Percentiles rank a stretch among this genome's conserved stretches.
Evolutionary conservation across 1,139 yeast genomes (phyloP).

Genomic region (Pichia sp.): DNA sequence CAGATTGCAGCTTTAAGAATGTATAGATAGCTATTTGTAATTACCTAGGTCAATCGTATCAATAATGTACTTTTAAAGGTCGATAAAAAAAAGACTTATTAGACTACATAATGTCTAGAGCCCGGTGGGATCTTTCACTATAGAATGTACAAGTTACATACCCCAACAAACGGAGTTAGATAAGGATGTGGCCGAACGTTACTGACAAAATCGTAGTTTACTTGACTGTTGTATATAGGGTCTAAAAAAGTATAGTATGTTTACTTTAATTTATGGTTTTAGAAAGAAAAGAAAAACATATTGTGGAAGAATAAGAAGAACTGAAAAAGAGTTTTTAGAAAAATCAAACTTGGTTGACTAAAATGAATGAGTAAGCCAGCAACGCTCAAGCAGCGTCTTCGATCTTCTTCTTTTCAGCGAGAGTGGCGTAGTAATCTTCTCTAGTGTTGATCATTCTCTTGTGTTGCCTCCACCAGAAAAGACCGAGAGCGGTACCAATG

Average conservation of each 20-base stretch:
- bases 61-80: too few species aligned
- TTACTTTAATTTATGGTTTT: not conserved
- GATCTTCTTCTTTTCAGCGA: slow-evolving; percentile 68
- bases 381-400: slow-evolving; percentile 37
- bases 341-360: not conserved
- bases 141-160: too few species aligned
- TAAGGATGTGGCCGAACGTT: too few species aligned
- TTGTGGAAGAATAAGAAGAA: slow-evolving; percentile 16
- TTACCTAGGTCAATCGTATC: too few species aligned
- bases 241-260: not conserved
- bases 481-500: slow-evolving; percentile 50
- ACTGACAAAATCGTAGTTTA: too few species aligned
- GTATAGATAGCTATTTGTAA: too few species aligned
- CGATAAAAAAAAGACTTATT: too few species aligned
- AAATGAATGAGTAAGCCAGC: not conserved
- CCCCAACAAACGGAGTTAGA: too few species aligned
- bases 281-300: not conserved
- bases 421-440: slow-evolving; percentile 79
- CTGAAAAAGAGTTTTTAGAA: not conserved
- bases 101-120: too few species aligned
- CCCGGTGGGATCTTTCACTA: too few species aligned
- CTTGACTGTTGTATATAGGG: too few species aligned
- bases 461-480: slow-evolving; percentile 75
- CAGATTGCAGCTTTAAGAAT: too few species aligned
- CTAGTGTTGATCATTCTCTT: slow-evolving; percentile 65